Evolutionary conservation across 768 basidiomycete species (phyloP).

Genomic region (Gloeostereum incarnatum): DNA sequence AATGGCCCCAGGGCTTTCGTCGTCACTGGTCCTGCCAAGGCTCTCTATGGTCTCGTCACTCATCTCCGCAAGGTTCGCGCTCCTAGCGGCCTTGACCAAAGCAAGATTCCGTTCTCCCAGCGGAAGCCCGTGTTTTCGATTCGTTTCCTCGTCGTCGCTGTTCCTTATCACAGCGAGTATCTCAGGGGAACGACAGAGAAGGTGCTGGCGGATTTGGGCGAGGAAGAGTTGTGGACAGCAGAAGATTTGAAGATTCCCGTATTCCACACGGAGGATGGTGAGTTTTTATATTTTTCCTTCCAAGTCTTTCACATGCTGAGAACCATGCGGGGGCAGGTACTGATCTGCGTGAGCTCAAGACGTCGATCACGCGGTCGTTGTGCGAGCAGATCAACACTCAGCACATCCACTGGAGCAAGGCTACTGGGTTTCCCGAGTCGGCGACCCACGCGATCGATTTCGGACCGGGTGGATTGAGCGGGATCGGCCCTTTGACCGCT

Average conservation of each 20-base stretch:
- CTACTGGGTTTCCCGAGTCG: slow-evolving; percentile 80
- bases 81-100: slow-evolving; percentile 81
- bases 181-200: slow-evolving; percentile 67
- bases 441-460: slow-evolving; percentile 97
- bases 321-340: slow-evolving; percentile 42
- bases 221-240: slow-evolving; percentile 69
- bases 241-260: slow-evolving; percentile 75
- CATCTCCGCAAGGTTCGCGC: slow-evolving; percentile 87
- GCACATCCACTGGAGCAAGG: slow-evolving; percentile 89
- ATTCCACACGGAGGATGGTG: slow-evolving; percentile 90
- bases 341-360: slow-evolving; percentile 63
- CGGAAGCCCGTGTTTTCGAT: slow-evolving; percentile 89
- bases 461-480: slow-evolving; percentile 89
- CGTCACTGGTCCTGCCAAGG: slow-evolving; percentile 83
- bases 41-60: slow-evolving; percentile 92
- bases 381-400: slow-evolving; percentile 90
- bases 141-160: slow-evolving; percentile 91
- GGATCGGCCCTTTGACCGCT: slow-evolving; percentile 86
- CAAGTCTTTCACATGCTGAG: slow-evolving; percentile 6
- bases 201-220: slow-evolving; percentile 66
- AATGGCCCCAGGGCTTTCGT: slow-evolving; percentile 91
- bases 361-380: slow-evolving; percentile 77
- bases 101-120: slow-evolving; percentile 90
- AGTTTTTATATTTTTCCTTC: slow-evolving; percentile 16
- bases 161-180: slow-evolving; percentile 93